A percentile compares a stretch with the other conserved stretches of the same genome.
Evolutionary conservation across 768 basidiomycete genomes (phyloP).

Genomic region (Calocera viscosa): DNA sequence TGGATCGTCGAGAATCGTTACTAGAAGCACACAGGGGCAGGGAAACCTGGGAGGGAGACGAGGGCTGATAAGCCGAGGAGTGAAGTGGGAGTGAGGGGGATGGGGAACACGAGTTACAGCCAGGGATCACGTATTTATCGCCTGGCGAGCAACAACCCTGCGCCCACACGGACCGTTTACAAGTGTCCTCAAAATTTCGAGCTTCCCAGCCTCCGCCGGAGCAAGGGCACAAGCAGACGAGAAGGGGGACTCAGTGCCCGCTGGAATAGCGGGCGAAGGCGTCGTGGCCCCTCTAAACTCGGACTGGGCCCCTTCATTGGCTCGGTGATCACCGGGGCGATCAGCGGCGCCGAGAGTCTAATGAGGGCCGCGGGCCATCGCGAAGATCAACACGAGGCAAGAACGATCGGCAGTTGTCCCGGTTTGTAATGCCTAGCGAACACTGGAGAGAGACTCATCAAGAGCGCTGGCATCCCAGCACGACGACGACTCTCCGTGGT

Average conservation of each 20-base stretch:
- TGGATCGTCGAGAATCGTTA: conserved; percentile 7
- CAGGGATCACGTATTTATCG: background rate
- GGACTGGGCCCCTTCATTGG: background rate
- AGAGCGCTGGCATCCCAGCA: background rate
- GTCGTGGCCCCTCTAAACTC: background rate
- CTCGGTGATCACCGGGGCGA: background rate
- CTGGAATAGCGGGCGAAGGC: background rate
- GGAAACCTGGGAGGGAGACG: background rate
- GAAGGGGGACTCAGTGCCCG: background rate
- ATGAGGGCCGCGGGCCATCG: background rate
- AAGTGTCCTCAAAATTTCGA: background rate
- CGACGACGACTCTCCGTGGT: background rate
- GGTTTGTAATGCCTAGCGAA: background rate
- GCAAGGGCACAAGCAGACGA: background rate
- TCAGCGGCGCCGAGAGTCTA: background rate
- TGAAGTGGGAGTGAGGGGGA: background rate
- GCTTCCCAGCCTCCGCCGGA: background rate
- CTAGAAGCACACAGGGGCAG: background rate
- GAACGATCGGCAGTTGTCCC: background rate
- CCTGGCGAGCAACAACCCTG: background rate
- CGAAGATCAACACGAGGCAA: conserved; percentile 2
- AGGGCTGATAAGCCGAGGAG: background rate
- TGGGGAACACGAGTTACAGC: background rate
- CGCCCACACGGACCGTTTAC: background rate
- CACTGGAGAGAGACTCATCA: background rate